Conservation (phyloP, 768 basidiomycete species). For the Termitomyces sp. region DNA sequence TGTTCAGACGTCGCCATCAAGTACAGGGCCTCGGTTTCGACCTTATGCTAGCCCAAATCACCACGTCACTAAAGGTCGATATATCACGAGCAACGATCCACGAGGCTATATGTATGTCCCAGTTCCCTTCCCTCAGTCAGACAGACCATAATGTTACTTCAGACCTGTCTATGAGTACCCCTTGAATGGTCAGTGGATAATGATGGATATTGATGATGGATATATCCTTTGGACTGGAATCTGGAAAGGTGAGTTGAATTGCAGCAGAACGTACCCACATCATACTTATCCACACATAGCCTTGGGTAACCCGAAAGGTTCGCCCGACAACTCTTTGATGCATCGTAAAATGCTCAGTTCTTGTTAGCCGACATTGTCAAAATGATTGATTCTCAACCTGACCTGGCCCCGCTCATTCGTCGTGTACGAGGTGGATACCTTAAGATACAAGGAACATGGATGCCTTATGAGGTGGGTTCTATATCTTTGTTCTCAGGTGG, state of each 20-base stretch:
- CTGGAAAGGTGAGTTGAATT: constrained; percentile 70
- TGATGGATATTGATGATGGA: constrained; percentile 94
- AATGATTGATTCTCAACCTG: constrained; percentile 89
- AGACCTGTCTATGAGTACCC: constrained; percentile 89
- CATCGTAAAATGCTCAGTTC: constrained; percentile 10
- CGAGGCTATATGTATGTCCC: constrained; percentile 75
- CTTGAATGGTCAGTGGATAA: constrained; percentile 86
- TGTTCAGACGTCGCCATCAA: constrained; percentile 33
- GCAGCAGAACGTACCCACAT: not conserved
- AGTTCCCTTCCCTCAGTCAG: not conserved
- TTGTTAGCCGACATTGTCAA: constrained; percentile 81
- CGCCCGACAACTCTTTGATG: constrained; percentile 1
- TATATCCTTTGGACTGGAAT: constrained; percentile 92
- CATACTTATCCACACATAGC: constrained; percentile 35
- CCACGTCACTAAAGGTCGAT: constrained; percentile 80
- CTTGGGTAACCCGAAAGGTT: constrained; percentile 86
- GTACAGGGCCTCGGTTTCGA: constrained; percentile 41
- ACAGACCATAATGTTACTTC: not conserved
- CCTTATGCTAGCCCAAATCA: constrained; percentile 74
- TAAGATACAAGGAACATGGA: constrained; percentile 93
- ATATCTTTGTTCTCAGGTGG: not conserved
- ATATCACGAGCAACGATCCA: constrained; percentile 87
- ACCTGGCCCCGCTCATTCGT: constrained; percentile 75
- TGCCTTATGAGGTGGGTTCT: constrained; percentile 75
- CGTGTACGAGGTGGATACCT: constrained; percentile 84